Percentiles rank a stretch among this genome's conserved stretches.
Conservation (phyloP, 2,329 filamentous ascomycete genomes). For the Talaromyces rugulosus region DNA sequence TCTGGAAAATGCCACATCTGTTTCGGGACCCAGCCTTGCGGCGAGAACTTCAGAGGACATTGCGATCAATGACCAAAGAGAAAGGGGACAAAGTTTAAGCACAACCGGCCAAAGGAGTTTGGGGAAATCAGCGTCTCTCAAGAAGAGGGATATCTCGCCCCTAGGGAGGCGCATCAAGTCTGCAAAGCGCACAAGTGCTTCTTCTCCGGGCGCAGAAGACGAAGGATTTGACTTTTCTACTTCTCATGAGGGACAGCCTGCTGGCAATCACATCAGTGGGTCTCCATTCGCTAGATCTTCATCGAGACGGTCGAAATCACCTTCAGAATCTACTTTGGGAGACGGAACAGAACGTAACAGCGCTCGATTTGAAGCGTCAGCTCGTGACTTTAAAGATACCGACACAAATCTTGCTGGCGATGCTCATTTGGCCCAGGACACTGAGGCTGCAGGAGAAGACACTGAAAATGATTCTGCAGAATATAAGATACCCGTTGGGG, state of each 20-base stretch:
- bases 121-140: constrained; percentile 6
- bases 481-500: constrained; percentile 72
- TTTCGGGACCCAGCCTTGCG: constrained; percentile 6
- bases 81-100: constrained; percentile 3
- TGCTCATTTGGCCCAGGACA: neutral
- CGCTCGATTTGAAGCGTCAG: neutral
- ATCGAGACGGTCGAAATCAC: constrained; percentile 23
- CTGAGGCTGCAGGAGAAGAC: constrained; percentile 10
- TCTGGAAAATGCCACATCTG: constrained; percentile 6
- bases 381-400: neutral
- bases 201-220: constrained; percentile 23
- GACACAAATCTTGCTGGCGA: neutral
- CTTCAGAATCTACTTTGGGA: constrained; percentile 27
- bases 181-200: constrained; percentile 25
- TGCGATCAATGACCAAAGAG: neutral
- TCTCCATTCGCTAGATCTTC: constrained; percentile 47
- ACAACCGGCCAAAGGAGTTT: neutral
- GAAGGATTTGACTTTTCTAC: constrained; percentile 20
- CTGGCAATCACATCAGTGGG: constrained; percentile 42
- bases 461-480: constrained; percentile 28
- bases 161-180: constrained; percentile 24
- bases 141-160: constrained; percentile 31
- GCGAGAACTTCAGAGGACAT: constrained; percentile 12
- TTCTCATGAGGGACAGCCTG: constrained; percentile 22
- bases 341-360: constrained; percentile 22